These are phyloP conservation scores for Isatis lusitanica DNA, from an alignment of 441 rosid species.

Conservation along the genomic window DNA sequence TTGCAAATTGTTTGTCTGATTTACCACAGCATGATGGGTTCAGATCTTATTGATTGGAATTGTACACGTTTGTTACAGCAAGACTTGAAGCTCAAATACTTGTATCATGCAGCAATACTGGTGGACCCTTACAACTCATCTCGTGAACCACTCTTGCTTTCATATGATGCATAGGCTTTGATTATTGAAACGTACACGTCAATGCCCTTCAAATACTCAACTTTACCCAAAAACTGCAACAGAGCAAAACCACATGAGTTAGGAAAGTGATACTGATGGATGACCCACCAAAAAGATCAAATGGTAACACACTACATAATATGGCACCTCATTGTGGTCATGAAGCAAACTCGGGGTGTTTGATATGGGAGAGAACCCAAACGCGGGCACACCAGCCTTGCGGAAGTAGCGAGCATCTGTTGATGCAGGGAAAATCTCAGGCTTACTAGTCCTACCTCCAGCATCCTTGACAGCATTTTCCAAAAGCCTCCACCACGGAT, in stretches of 20 bases:
- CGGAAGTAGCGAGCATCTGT: conserved; percentile 88
- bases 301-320: not conserved
- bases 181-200: conserved; percentile 72
- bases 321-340: conserved; percentile 85
- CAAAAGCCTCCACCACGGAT: conserved; percentile 85
- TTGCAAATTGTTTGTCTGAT: not conserved
- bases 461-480: conserved; percentile 77
- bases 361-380: conserved; percentile 93
- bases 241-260: conserved; percentile 20
- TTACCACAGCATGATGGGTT: not conserved
- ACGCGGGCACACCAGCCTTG: conserved; percentile 63
- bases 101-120: not conserved
- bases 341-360: conserved; percentile 89
- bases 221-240: conserved; percentile 73
- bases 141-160: conserved; percentile 36
- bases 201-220: conserved; percentile 83
- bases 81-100: not conserved
- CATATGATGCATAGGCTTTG: conserved; percentile 60
- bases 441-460: conserved; percentile 61
- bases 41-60: not conserved
- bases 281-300: not conserved
- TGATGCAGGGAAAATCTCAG: conserved; percentile 89
- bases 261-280: not conserved
- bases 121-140: conserved; percentile 50
- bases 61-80: not conserved